These are phyloP conservation scores for Leishmania amazonensis DNA, from an alignment of 208 protist genomes.

Conservation along the genomic window DNA sequence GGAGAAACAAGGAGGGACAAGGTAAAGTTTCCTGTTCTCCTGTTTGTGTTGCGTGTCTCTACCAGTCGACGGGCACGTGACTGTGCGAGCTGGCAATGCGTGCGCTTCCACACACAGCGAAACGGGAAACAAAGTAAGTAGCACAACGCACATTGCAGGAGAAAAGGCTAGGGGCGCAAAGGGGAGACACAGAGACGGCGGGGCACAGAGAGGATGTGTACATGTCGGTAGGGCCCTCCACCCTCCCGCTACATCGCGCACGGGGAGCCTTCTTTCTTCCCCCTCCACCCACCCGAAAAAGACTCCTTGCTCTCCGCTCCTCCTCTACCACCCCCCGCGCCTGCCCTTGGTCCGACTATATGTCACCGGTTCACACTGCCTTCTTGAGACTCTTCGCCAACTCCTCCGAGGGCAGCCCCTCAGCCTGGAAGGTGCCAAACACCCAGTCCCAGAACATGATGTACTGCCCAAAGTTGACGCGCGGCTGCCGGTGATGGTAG, in stretches of 20 bases:
- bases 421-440: conserved; percentile 80
- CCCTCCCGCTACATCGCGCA: not conserved
- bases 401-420: conserved; percentile 35
- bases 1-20: not conserved
- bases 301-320: not conserved
- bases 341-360: not conserved
- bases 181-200: not conserved
- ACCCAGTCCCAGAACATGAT: conserved; percentile 93
- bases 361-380: not conserved
- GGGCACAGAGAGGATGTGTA: not conserved
- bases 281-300: not conserved
- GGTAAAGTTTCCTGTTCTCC: not conserved
- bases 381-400: conserved; percentile 16
- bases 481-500: conserved; percentile 87
- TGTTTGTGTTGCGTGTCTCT: not conserved
- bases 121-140: not conserved
- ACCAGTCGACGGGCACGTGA: not conserved
- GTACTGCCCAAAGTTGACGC: conserved; percentile 93
- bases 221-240: not conserved
- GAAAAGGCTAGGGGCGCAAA: not conserved
- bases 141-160: too few species aligned
- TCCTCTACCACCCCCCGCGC: too few species aligned
- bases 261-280: not conserved
- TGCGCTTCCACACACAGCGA: not conserved
- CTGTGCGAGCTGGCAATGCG: not conserved